Conservation (phyloP, 2,329 filamentous ascomycete species). For the Tetracladium maxilliforme region DNA sequence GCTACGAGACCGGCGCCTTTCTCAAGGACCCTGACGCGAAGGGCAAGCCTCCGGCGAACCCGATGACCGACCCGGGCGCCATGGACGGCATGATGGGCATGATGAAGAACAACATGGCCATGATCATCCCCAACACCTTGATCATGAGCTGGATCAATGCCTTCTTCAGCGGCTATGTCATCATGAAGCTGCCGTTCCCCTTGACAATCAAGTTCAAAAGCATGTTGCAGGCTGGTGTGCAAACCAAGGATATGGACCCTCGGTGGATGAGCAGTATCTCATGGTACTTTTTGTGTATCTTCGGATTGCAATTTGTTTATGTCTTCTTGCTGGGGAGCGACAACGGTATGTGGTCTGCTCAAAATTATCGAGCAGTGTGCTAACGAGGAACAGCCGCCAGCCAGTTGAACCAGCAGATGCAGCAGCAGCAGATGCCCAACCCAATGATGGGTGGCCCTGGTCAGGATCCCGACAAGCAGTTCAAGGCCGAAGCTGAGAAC, state of each 20-base stretch:
- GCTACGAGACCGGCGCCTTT: constrained; percentile 75
- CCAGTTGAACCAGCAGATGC: constrained; percentile 79
- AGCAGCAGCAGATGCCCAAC: too few species aligned
- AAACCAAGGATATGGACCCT: constrained; percentile 90
- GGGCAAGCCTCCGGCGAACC: constrained; percentile 81
- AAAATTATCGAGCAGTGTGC: background rate
- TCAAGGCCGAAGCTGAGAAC: constrained; percentile 85
- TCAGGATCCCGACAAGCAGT: constrained; percentile 91
- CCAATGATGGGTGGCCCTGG: constrained; percentile 88
- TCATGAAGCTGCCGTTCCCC: constrained; percentile 95
- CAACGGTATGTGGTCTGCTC: constrained; percentile 51
- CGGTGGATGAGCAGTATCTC: constrained; percentile 97
- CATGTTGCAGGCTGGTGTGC: constrained; percentile 95
- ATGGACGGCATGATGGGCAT: constrained; percentile 99
- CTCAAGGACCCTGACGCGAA: constrained; percentile 78
- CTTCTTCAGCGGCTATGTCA: constrained; percentile 96
- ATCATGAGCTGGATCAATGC: constrained; percentile 99
- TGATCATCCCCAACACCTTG: constrained; percentile 97
- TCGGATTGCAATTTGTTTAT: constrained; percentile 92
- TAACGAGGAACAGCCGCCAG: constrained; percentile 53
- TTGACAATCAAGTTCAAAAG: constrained; percentile 98
- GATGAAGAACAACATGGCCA: constrained; percentile 99
- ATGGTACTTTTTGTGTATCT: constrained; percentile 97
- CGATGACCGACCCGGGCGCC: constrained; percentile 83
- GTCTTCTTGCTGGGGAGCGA: constrained; percentile 93